Conservation (phyloP, 495 filamentous ascomycete genomes). For the Neurospora sp. region DNA sequence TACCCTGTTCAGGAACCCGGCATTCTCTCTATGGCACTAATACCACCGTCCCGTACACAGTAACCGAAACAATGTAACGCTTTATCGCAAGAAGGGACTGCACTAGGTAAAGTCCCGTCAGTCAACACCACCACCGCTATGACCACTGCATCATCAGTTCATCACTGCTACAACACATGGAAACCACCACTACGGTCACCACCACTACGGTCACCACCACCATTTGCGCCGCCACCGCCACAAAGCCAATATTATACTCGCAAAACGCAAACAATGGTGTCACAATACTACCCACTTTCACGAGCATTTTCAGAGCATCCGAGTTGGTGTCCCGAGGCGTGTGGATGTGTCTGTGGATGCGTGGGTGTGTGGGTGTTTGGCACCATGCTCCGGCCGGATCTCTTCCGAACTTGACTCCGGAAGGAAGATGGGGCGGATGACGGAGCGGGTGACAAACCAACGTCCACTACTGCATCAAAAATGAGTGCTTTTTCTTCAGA, state of each 20-base stretch:
- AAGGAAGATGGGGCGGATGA: background rate
- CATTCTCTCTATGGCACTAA: too few species aligned
- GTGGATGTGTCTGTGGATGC: background rate
- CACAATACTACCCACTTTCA: background rate
- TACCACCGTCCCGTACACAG: background rate
- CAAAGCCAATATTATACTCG: background rate
- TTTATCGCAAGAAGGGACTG: background rate
- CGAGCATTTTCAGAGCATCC: background rate
- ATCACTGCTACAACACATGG: background rate
- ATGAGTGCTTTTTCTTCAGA: background rate
- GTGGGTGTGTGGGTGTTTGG: background rate
- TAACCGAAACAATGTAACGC: background rate
- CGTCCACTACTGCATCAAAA: background rate
- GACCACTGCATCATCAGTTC: background rate
- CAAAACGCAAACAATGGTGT: background rate
- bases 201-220: background rate
- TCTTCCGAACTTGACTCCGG: background rate
- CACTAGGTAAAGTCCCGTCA: background rate
- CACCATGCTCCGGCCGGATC: background rate
- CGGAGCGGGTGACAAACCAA: background rate
- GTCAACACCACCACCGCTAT: background rate
- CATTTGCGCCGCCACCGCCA: background rate
- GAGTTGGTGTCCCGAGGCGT: background rate
- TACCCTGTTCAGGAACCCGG: too few species aligned
- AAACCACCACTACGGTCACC: background rate